Evolutionary conservation across 2,329 filamentous ascomycete species (phyloP), one percentile per base, ranked within the genome.

Genomic region (Aspergillus carbonarius): DNA sequence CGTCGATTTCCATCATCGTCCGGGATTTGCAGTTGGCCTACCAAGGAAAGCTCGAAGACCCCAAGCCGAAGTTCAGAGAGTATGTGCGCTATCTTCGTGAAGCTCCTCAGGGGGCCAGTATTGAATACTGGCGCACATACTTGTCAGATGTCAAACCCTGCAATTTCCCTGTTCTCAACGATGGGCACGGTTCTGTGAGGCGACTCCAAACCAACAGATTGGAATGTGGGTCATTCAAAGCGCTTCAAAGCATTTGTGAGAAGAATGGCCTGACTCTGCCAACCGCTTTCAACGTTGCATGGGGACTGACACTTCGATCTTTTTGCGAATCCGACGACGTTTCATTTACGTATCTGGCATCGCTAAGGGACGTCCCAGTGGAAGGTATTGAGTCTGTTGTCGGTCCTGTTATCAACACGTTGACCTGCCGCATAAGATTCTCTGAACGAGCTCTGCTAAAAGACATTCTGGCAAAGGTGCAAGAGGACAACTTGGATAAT

Each of bases 291-390:
- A 89, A 96, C 72, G 87, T 89, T 3, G 80, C 87, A 2, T 96
- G 93, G 89, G 76, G 86, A 0, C 80, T 84, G 1, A 85, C 86
- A 0, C 75, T 96, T 1, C 81, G 83, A 17, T 78, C 78, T 32
- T 75, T 83, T 63, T 85, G 85, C 0, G 80, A 91, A 7, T 92
- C 92, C 0, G 77, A 95, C 17, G 83, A 97, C 13, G 82, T 92
- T 0, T 78, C 73, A 17, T 82, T 83, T 61, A 78, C 77, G 10
- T 81, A 80, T 60, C 73, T 80, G 50, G 63, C 72, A 6, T 76
- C 73, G 1, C 71, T 78, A 13, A 66, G 79, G 57, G 78, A 80
- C 51, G 66, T 72, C 0, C 58, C 76, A n/a, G 73, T 78, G 3
- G 70, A 73, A 32, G 70, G 71, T 0, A 68, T 78, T 1, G 71